Conservation (phyloP, 1,139 yeast genomes). For the Pichia sp. region DNA sequence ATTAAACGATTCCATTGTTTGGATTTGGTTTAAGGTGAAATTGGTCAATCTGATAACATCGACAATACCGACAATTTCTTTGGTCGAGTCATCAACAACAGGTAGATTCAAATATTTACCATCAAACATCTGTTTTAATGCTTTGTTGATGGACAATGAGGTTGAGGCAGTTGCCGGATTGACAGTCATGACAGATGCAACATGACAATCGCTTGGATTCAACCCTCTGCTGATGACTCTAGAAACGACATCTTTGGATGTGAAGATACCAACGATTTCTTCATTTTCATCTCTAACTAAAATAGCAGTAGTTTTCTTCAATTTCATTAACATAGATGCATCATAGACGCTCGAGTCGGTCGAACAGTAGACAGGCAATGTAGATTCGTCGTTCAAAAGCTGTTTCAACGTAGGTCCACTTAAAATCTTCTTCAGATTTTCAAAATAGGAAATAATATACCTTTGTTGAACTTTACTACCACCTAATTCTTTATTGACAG, state of each 20-base stretch:
- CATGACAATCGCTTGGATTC: constrained; percentile 76
- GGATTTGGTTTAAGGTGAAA: constrained; percentile 77
- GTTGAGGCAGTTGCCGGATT: constrained; percentile 70
- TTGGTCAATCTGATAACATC: constrained; percentile 83
- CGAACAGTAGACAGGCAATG: constrained; percentile 62
- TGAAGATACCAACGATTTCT: constrained; percentile 80
- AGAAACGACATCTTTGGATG: constrained; percentile 85
- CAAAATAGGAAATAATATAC: constrained; percentile 75
- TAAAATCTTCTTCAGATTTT: constrained; percentile 65
- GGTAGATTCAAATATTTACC: constrained; percentile 87
- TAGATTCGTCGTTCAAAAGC: constrained; percentile 52
- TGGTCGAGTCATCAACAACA: constrained; percentile 60
- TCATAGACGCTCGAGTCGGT: constrained; percentile 73
- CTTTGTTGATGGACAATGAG: constrained; percentile 69
- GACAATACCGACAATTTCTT: constrained; percentile 74
- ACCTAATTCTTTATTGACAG: constrained; percentile 73
- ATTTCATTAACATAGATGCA: constrained; percentile 78
- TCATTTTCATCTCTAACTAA: constrained; percentile 67
- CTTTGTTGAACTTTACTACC: constrained; percentile 51
- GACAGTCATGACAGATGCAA: constrained; percentile 74
- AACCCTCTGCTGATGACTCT: constrained; percentile 88
- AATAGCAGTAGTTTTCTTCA: constrained; percentile 79
- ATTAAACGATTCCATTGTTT: constrained; percentile 45
- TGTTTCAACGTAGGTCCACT: constrained; percentile 75
- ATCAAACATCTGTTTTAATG: constrained; percentile 86